Evolutionary conservation across 306 rosid genomes (phyloP).

Genomic region (Rosa chinensis): DNA sequence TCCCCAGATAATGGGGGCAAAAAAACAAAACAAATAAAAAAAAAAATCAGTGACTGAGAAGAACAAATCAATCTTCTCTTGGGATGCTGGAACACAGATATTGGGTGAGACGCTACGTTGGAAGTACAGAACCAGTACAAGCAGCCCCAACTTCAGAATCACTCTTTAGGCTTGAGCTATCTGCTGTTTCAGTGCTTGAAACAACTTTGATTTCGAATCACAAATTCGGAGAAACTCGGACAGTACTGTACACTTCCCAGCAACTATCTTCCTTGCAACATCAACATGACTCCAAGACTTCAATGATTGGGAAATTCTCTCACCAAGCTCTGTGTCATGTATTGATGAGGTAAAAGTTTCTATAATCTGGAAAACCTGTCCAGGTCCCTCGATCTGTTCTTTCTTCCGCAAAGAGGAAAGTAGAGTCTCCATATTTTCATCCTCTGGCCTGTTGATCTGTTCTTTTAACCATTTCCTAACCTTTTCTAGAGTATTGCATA

Average conservation of each 20-base stretch:
- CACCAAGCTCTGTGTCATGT: conserved; percentile 54
- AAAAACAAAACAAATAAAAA: neutral
- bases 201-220: conserved; percentile 55
- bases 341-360: conserved; percentile 47
- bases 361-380: conserved; percentile 55
- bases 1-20: neutral
- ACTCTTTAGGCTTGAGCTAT: conserved; percentile 57
- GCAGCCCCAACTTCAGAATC: neutral
- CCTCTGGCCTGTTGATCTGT: conserved; percentile 57
- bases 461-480: conserved; percentile 60
- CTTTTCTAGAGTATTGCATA: conserved; percentile 52
- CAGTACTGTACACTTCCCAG: conserved; percentile 57
- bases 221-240: conserved; percentile 62
- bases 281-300: conserved; percentile 75
- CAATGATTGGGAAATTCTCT: conserved; percentile 54
- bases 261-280: conserved; percentile 65
- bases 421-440: conserved; percentile 52
- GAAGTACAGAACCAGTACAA: conserved; percentile 14
- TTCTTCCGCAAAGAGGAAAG: conserved; percentile 44
- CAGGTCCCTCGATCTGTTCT: conserved; percentile 66
- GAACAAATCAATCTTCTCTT: neutral
- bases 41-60: neutral
- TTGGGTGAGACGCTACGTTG: neutral
- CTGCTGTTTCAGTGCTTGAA: conserved; percentile 64
- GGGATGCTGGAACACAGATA: neutral